Evolutionary conservation across 768 basidiomycete genomes (phyloP), one percentile per base, ranked within the genome.

Genomic region (Rossbeevera mucosa): DNA sequence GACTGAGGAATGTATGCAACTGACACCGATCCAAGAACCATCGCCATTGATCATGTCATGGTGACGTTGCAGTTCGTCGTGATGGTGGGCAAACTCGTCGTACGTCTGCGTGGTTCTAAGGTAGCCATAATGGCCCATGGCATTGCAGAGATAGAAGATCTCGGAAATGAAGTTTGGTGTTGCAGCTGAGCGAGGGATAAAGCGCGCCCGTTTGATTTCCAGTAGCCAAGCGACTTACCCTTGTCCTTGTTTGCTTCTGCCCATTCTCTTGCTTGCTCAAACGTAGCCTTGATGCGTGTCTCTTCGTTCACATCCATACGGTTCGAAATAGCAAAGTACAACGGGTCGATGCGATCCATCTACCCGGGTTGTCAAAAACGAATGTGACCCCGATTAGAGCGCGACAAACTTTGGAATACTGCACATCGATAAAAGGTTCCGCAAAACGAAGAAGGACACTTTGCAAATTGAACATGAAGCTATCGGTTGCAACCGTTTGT

Each of bases 361-460:
- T 96, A 43, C 30, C 9, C 9, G 4, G 18, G 20, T 45, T 30
- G 7, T 68, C 43, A 59, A 46, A 12, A 14, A 47, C 25, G 26
- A 52, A 12, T 22, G 42, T 24, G 36, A n/a, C n/a, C 12, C 11
- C 50, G 16, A 48, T 55, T 12, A 4, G n/a, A 52, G 29, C 44
- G 25, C 45, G 44, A 50, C 41, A 47, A 43, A 88, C 94, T 80
- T 96, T 98, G 40, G 86, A 81, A 60, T 86, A 97, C 49, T 78
- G 82, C 1, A 89, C 84, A 66, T 98, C 95, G 78, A 98, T 91
- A 62, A 97, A 95, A 0, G 95, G 95, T 59, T 94, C 91, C 25
- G 92, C 86, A 61, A 99, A 88, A 13, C 84, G 81, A 44, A 93
- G 76, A 21, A 98, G 70, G 13, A 96, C 72, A n/a, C 77, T 77